Evolutionary conservation across 305 asterid genomes (phyloP).

Genomic region (Solanum hybrid): DNA sequence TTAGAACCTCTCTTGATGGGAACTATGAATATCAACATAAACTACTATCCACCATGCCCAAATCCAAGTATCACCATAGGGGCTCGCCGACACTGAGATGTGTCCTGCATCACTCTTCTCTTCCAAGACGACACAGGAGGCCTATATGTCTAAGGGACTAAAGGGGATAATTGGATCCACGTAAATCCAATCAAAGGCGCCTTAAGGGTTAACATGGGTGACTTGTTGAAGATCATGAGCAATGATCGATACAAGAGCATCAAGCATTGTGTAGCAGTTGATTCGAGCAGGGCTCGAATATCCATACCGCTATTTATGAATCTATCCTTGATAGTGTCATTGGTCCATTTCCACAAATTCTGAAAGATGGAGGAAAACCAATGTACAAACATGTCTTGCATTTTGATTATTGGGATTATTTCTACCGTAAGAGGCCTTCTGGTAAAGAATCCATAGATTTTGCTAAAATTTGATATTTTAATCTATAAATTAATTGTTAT

Average conservation of each 20-base stretch:
- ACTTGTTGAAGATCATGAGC: neutral
- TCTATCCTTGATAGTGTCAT: neutral
- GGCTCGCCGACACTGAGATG: neutral
- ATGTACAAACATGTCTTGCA: too few relatives aligned
- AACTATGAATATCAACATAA: too few relatives aligned
- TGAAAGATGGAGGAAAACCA: too few relatives aligned
- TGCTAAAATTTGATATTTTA: too few relatives aligned
- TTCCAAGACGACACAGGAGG: constrained; percentile 5
- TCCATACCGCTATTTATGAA: constrained; percentile 1
- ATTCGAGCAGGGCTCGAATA: neutral
- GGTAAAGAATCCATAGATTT: too few relatives aligned
- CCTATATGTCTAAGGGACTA: neutral
- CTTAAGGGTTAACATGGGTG: neutral
- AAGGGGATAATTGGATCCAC: neutral
- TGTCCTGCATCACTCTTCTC: neutral
- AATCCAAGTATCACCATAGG: neutral
- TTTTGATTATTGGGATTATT: too few relatives aligned
- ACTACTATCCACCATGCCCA: too few relatives aligned
- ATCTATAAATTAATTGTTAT: too few relatives aligned
- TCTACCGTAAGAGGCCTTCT: too few relatives aligned
- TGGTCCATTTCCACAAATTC: too few relatives aligned
- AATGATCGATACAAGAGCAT: constrained; percentile 4
- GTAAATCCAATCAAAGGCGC: neutral
- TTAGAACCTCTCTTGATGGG: too few relatives aligned
- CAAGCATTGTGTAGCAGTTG: neutral